Conservation (phyloP, 148 eudicot species). For the Rheum nobile region DNA sequence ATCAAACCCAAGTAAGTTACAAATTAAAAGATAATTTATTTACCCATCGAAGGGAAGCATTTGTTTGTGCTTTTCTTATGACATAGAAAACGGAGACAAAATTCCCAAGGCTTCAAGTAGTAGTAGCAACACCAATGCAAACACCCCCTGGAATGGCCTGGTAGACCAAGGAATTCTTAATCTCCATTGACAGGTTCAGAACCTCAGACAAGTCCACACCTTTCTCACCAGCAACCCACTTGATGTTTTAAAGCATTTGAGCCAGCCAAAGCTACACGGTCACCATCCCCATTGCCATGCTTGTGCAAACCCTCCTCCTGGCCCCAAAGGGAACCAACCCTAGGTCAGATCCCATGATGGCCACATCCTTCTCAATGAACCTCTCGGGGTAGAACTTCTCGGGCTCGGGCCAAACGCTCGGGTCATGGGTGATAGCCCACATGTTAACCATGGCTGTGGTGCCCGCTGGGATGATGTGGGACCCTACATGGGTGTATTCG, state of each 20-base stretch:
- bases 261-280: constrained; percentile 87
- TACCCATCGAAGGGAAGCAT: no score
- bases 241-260: constrained; percentile 62
- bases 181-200: constrained; percentile 80
- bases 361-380: constrained; percentile 58
- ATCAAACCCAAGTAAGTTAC: no score
- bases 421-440: constrained; percentile 91
- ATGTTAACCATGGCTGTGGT: constrained; percentile 98
- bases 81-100: no score
- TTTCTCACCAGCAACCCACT: constrained; percentile 37
- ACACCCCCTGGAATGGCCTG: constrained; percentile 51
- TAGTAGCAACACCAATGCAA: constrained; percentile 4
- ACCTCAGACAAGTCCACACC: constrained; percentile 65
- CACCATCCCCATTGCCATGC: constrained; percentile 62
- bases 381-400: constrained; percentile 57
- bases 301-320: constrained; percentile 86
- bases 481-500: constrained; percentile 66
- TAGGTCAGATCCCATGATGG: constrained; percentile 76
- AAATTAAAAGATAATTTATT: no score
- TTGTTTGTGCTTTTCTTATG: no score
- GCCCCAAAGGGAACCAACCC: constrained; percentile 82
- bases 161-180: constrained; percentile 69
- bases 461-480: constrained; percentile 69
- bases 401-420: constrained; percentile 50
- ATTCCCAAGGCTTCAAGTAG: no score